Evolutionary conservation across 169 alveolate genomes (phyloP), one percentile per base, ranked within the genome.

Genomic region (Cyclospora cayetanensis): DNA sequence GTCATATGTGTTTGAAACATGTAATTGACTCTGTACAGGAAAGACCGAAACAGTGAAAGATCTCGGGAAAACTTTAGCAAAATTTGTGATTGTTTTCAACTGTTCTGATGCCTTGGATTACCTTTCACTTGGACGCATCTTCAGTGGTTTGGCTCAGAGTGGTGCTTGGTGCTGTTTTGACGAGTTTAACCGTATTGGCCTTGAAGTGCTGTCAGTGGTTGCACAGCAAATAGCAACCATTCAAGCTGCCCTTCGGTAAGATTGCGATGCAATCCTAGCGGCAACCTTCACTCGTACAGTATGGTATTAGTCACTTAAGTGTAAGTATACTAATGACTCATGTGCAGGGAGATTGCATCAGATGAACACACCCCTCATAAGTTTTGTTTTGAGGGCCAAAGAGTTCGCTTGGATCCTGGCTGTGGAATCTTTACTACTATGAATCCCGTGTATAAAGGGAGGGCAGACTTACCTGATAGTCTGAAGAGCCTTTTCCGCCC

Each of bases 151-250:
- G 43, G 98, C 93, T 41, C 90, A 97, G 95, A 96, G 99, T 52
- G 99, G 99, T 89, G 96, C 98, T 92, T 98, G 99, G 99, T 98
- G 99, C 27, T 98, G 99, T 93, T 98, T 98, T 93, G 99, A 98
- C 95, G 99, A 98, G 97, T 98, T 98, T 95, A 98, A 98, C 96
- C 97, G 99, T 65, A 98, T 98, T 87, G 99, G 98, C 68, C 97
- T 98, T 29, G 99, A 97, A 91, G 99, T 98, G 70, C 96, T 98
- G 43, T 98, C 99, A 27, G 99, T 98, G 76, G 98, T 98, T 70
- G 99, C 99, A 34, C 97, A 97, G 93, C 98, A 98, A 95, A 97
- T 98, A 91, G 95, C 97, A 90, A 96, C 98, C 31, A 96, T 98
- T 65, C 96, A 97, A 88, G 96, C 95, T 66, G 99, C 99, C 55